These are phyloP conservation scores for Trichoderma polysporum DNA, from an alignment of 2,329 filamentous ascomycete species.

Conservation along the genomic window DNA sequence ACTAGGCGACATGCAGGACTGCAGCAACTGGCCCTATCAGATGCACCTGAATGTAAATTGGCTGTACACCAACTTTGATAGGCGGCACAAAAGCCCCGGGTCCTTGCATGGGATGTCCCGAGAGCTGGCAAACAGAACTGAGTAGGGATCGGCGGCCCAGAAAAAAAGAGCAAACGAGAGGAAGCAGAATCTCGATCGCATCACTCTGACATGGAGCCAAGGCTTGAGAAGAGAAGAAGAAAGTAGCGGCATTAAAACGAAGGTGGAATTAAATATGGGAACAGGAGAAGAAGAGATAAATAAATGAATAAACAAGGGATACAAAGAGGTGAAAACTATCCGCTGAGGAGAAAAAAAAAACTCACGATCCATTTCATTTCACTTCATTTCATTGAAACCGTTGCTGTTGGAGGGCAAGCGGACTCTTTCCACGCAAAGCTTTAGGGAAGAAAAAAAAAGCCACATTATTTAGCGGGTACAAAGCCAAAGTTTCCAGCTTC, in stretches of 20 bases:
- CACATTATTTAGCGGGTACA: background rate
- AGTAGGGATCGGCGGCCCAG: background rate
- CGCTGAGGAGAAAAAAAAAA: background rate
- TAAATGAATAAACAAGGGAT: too few species aligned
- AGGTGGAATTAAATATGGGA: background rate
- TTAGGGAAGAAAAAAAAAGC: background rate
- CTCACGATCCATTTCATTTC: background rate
- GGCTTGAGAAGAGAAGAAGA: background rate
- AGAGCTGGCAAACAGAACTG: background rate
- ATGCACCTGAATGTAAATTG: background rate
- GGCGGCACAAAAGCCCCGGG: conserved; percentile 10
- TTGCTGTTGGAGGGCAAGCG: background rate
- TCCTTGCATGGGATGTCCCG: conserved; percentile 18
- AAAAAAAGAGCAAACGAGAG: background rate
- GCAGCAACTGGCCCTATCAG: background rate
- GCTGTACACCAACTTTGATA: conserved; percentile 1
- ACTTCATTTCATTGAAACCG: background rate
- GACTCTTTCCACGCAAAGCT: background rate
- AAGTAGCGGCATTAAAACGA: background rate
- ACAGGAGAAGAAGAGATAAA: background rate
- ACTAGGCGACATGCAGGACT: background rate
- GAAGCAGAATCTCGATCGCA: background rate
- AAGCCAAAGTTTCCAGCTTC: background rate
- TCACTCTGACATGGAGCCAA: conserved; percentile 12
- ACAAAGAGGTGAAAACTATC: too few species aligned